phyloP scores from a whole-genome alignment of 2,329 filamentous ascomycete genomes.

The Conoideocrella luteorostrata region DNA sequence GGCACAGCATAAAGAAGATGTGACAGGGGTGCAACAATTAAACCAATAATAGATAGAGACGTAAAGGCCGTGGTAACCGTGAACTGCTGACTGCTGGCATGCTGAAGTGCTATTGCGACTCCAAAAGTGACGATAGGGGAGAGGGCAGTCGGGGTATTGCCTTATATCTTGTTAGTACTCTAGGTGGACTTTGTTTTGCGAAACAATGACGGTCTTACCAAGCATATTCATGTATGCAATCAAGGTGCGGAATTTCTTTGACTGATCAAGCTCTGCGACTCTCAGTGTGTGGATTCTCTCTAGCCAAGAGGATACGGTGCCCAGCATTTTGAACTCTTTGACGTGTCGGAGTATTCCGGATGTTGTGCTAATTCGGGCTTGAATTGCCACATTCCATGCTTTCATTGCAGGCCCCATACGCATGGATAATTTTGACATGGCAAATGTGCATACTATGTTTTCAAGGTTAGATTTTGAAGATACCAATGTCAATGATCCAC shows the following conservation, averaged over 20 bases:
- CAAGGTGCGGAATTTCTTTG: slow-evolving; percentile 16
- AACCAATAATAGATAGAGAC: slow-evolving; percentile 17
- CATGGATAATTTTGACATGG: too few species aligned
- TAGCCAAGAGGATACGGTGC: slow-evolving; percentile 15
- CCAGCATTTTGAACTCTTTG: slow-evolving; percentile 28
- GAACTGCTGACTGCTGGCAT: not conserved
- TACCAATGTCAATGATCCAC: too few species aligned
- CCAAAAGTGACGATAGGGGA: slow-evolving; percentile 16
- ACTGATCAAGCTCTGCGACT: slow-evolving; percentile 14
- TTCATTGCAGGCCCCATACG: too few species aligned
- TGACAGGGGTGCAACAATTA: slow-evolving; percentile 16
- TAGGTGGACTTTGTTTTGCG: too few species aligned
- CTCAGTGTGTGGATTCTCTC: slow-evolving; percentile 12
- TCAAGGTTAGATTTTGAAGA: too few species aligned
- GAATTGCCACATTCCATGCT: slow-evolving; percentile 21
- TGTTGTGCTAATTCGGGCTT: slow-evolving; percentile 21
- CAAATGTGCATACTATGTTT: too few species aligned
- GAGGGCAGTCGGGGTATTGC: slow-evolving; percentile 9
- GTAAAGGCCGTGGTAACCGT: slow-evolving; percentile 15
- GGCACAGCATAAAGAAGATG: slow-evolving; percentile 16
- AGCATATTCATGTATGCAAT: slow-evolving; percentile 16
- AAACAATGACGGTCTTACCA: slow-evolving; percentile 9
- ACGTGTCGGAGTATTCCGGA: slow-evolving; percentile 22
- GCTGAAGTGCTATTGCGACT: slow-evolving; percentile 12
- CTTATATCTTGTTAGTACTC: not conserved